These are phyloP conservation scores for Fusarium sp. DNA, from an alignment of 2,329 filamentous ascomycete genomes.

Conservation along the genomic window DNA sequence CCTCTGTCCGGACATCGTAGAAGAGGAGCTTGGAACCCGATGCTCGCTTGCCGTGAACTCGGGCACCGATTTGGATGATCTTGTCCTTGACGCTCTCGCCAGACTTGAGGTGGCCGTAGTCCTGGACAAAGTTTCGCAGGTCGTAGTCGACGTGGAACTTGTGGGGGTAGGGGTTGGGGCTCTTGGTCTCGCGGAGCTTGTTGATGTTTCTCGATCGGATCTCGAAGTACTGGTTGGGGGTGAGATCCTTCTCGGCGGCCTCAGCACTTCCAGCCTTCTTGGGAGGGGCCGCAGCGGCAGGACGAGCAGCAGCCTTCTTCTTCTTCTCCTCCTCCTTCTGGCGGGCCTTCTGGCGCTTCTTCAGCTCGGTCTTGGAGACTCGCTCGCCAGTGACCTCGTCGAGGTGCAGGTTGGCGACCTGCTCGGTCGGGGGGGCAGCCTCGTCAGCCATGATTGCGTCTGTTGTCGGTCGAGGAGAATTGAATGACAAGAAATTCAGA, in stretches of 20 bases:
- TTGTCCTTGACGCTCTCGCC: conserved; percentile 85
- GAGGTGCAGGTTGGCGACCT: conserved; percentile 80
- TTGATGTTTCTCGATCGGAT: conserved; percentile 85
- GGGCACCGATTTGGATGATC: conserved; percentile 81
- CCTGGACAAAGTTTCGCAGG: conserved; percentile 80
- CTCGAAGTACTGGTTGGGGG: conserved; percentile 86
- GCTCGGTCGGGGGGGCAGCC: conserved; percentile 57
- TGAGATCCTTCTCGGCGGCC: conserved; percentile 67
- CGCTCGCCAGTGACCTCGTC: conserved; percentile 95
- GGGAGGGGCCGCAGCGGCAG: conserved; percentile 77
- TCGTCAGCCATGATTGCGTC: conserved; percentile 48
- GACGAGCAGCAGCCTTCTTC: conserved; percentile 82
- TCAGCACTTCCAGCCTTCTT: conserved; percentile 67
- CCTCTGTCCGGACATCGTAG: conserved; percentile 74
- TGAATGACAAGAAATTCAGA: conserved; percentile 21
- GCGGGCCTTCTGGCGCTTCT: conserved; percentile 94
- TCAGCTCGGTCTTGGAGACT: conserved; percentile 87
- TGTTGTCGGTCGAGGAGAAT: conserved; percentile 22
- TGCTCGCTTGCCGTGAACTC: conserved; percentile 89
- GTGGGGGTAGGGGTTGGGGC: conserved; percentile 79
- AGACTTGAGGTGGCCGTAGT: conserved; percentile 86
- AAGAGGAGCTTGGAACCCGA: conserved; percentile 89
- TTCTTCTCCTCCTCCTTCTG: conserved; percentile 90
- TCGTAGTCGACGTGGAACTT: conserved; percentile 88
- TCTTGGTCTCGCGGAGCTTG: conserved; percentile 55